These are phyloP conservation scores for Corinectria fuckeliana DNA, from an alignment of 2,329 filamentous ascomycete genomes.

Conservation along the genomic window DNA sequence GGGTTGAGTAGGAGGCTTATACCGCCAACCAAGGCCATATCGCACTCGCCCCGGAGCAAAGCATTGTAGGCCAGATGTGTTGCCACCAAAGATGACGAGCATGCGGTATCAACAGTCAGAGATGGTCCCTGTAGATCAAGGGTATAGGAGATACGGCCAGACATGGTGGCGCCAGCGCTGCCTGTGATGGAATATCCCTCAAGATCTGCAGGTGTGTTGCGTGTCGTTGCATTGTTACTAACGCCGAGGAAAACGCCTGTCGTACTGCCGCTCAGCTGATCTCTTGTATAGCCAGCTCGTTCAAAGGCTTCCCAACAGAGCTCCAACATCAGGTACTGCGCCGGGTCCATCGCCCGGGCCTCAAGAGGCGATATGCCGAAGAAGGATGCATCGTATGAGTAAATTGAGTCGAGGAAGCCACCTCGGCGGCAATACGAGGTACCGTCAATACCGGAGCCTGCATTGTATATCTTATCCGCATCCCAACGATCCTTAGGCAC, in stretches of 20 bases:
- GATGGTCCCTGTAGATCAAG: constrained; percentile 41
- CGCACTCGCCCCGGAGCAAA: constrained; percentile 35
- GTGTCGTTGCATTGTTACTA: neutral
- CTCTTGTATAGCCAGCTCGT: constrained; percentile 52
- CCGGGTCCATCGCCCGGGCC: constrained; percentile 54
- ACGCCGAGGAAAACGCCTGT: neutral
- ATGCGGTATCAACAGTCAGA: constrained; percentile 58
- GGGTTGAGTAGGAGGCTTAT: constrained; percentile 24
- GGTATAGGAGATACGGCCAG: neutral
- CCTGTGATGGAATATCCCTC: neutral
- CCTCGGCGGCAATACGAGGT: constrained; percentile 8
- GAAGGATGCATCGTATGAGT: constrained; percentile 52
- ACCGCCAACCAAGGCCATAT: constrained; percentile 25
- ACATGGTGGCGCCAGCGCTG: neutral
- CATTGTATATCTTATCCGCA: neutral
- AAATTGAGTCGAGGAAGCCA: neutral
- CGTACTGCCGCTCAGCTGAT: neutral
- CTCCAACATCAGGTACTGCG: constrained; percentile 55
- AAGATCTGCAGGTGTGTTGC: neutral
- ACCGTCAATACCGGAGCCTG: neutral
- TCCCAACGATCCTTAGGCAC: constrained; percentile 8
- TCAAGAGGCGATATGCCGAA: constrained; percentile 55
- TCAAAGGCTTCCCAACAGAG: constrained; percentile 58
- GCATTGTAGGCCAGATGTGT: constrained; percentile 56
- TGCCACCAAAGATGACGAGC: constrained; percentile 51